Percentiles rank a stretch among this genome's conserved stretches.
These are phyloP conservation scores for Termitomyces titanicus DNA, from an alignment of 768 basidiomycete genomes.

Conservation along the genomic window DNA sequence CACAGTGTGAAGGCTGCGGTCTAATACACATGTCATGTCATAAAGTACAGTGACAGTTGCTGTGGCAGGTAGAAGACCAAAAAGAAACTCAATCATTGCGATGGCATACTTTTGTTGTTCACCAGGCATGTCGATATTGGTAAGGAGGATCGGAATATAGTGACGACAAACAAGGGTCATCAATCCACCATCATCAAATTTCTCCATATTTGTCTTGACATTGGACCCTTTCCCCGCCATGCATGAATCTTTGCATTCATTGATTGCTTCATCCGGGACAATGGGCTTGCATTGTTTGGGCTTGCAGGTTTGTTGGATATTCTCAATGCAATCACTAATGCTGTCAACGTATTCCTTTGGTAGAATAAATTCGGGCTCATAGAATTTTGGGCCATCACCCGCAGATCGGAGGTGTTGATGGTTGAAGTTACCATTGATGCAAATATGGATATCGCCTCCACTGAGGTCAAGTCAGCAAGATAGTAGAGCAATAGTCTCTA, in stretches of 20 bases:
- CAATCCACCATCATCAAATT: slow-evolving; percentile 30
- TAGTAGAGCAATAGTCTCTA: background rate
- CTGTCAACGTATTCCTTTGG: slow-evolving; percentile 30
- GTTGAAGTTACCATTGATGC: slow-evolving; percentile 35
- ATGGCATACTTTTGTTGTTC: slow-evolving; percentile 36
- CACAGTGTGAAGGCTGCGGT: slow-evolving; percentile 20
- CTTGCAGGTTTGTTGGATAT: slow-evolving; percentile 13
- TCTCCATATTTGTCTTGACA: slow-evolving; percentile 13
- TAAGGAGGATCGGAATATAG: slow-evolving; percentile 30
- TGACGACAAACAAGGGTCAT: slow-evolving; percentile 38
- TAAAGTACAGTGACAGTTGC: slow-evolving; percentile 26
- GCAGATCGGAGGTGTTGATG: slow-evolving; percentile 28
- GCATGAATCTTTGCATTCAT: slow-evolving; percentile 30
- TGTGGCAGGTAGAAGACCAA: slow-evolving; percentile 19
- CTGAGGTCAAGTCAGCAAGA: slow-evolving; percentile 8
- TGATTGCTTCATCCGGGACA: slow-evolving; percentile 27
- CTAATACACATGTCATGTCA: slow-evolving; percentile 32
- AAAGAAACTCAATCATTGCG: slow-evolving; percentile 27
- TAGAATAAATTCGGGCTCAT: slow-evolving; percentile 28
- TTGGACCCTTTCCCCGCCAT: slow-evolving; percentile 24
- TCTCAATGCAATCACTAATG: slow-evolving; percentile 23
- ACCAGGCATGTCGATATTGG: slow-evolving; percentile 37
- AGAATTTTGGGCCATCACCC: slow-evolving; percentile 28
- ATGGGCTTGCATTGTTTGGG: background rate
- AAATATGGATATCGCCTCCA: slow-evolving; percentile 35